Evolutionary conservation across 2,329 filamentous ascomycete genomes (phyloP), one percentile per base, ranked within the genome.

Genomic region (Teratosphaeria gauchensis): DNA sequence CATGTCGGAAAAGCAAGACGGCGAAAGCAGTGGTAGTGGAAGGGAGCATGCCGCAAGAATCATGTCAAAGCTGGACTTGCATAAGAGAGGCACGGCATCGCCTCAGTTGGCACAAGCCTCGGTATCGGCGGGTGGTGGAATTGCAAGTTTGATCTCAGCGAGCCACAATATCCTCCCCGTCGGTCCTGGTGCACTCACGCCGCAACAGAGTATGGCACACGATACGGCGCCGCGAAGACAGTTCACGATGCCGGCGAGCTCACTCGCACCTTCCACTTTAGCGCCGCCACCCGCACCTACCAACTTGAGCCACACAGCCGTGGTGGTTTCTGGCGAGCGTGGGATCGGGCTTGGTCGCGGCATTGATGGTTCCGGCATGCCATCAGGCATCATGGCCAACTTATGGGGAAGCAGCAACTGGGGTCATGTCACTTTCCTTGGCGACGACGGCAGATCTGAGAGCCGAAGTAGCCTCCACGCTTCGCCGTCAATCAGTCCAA

Each of bases 401-500:
- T 82, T 95, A 58, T 97, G 92, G 92, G 92, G 92, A 55, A 95
- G 86, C 68, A 88, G 85, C 58, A 86, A 91, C 53, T 96, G 91
- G 89, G 84, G 84, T 14, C 82, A 83, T 63, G 75, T 88, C 59
- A 87, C 87, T 64, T 79, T 80, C 35, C 71, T 87, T 38, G 82
- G 77, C 21, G 81, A 82, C 53, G 80, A 82, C n/a, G 66, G 77
- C 4, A n/a, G 38, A 28, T 11, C 52, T 46, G n/a, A 38, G 24
- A 30, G 55, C 30, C 54, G 11, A 24, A 33, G 28, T 62, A 3
- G 58, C 24, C 35, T n/a, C 8, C 31, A 35, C 35, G 2, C 56
- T 6, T 14, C n/a, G 16, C 31, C 51, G 3, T 54, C 56, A 11
- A 53, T 48, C 32, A 21, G n/a, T 7, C 42, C 42, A 16, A n/a